A percentile compares a stretch with the other conserved stretches of the same genome.
Evolutionary conservation across 2,329 filamentous ascomycete species (phyloP).

Genomic region (Triangularia verruculosa): DNA sequence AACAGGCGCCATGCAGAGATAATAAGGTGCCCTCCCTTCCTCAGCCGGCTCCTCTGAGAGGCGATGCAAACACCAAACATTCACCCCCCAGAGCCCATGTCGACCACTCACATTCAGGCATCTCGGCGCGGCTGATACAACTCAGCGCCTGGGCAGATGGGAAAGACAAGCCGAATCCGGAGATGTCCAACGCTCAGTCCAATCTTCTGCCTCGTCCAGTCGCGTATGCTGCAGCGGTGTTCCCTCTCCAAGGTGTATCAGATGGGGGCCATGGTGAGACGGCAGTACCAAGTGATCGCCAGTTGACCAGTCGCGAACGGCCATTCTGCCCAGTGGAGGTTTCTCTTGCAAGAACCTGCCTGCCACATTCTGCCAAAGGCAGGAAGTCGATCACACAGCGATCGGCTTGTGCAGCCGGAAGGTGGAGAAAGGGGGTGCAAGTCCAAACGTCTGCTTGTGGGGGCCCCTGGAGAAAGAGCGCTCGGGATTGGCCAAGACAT

Average conservation of each 20-base stretch:
- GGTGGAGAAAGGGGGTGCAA: background rate
- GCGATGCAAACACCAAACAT: conserved; percentile 1
- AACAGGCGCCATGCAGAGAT: conserved; percentile 9
- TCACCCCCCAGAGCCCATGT: background rate
- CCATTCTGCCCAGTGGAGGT: background rate
- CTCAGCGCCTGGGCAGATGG: background rate
- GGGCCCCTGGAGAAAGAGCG: background rate
- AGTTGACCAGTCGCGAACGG: background rate
- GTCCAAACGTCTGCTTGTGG: background rate
- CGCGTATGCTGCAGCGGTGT: background rate
- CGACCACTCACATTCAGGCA: background rate
- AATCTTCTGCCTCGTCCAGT: background rate
- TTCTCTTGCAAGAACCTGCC: background rate
- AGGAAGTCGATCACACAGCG: conserved; percentile 8
- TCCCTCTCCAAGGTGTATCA: conserved; percentile 16
- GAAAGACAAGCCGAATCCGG: background rate
- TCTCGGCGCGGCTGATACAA: conserved; percentile 5
- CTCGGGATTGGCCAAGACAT: background rate
- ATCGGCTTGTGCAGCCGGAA: conserved; percentile 1
- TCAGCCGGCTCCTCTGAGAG: background rate
- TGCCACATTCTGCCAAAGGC: background rate
- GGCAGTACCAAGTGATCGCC: background rate
- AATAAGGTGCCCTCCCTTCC: conserved; percentile 11
- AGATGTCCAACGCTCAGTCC: background rate
- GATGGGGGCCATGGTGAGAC: conserved; percentile 12